Evolutionary conservation across 1,139 yeast species (phyloP).

Genomic region (Suhomyces bribrorum): DNA sequence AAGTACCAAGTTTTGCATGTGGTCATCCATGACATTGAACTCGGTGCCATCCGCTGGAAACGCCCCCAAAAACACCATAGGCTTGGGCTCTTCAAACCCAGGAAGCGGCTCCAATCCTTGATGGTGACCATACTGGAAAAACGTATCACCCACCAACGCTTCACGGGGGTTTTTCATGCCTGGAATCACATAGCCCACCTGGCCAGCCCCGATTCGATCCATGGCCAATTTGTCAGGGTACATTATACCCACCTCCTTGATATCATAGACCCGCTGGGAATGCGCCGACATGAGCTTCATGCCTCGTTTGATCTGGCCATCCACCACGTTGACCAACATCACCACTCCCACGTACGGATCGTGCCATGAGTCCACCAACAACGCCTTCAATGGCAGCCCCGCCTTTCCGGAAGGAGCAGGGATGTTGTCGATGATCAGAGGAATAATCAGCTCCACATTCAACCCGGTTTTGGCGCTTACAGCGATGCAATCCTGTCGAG

Average conservation of each 20-base stretch:
- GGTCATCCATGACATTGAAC: conserved; percentile 85
- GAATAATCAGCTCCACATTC: conserved; percentile 73
- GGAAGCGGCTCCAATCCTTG: conserved; percentile 74
- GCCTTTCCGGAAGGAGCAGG: conserved; percentile 67
- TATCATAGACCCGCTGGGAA: conserved; percentile 74
- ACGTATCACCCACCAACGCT: conserved; percentile 91
- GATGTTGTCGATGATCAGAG: conserved; percentile 74
- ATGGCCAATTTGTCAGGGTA: conserved; percentile 80
- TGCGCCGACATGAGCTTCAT: conserved; percentile 77
- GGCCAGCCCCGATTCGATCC: conserved; percentile 74
- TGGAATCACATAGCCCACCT: conserved; percentile 89
- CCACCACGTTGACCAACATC: conserved; percentile 78
- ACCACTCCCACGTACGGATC: conserved; percentile 95
- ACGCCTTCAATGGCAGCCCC: conserved; percentile 64
- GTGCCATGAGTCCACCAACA: conserved; percentile 95
- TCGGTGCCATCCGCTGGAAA: conserved; percentile 96
- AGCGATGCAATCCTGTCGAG: conserved; percentile 71
- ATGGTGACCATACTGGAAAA: conserved; percentile 65
- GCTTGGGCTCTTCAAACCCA: conserved; percentile 95
- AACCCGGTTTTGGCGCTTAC: conserved; percentile 93
- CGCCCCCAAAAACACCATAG: conserved; percentile 98
- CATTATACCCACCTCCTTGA: conserved; percentile 93
- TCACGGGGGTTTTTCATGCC: conserved; percentile 90
- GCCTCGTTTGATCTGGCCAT: conserved; percentile 75
- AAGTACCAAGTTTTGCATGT: conserved; percentile 80